Conservation (phyloP, 208 protist genomes). For the Leishmania amazonensis region DNA sequence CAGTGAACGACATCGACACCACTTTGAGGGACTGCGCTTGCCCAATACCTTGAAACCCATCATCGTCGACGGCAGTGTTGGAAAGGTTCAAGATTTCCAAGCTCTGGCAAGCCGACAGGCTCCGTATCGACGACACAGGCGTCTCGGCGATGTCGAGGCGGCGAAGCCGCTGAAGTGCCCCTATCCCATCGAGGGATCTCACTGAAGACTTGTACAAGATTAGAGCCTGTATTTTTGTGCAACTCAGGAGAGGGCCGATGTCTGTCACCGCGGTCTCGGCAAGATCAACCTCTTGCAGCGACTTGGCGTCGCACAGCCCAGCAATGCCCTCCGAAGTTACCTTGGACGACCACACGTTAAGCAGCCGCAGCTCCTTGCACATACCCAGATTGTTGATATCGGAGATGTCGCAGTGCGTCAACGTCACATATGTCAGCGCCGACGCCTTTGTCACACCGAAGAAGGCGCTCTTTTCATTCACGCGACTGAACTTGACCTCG, state of each 20-base stretch:
- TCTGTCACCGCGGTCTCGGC: constrained; percentile 28
- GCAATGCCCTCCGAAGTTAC: constrained; percentile 30
- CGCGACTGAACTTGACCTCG: constrained; percentile 19
- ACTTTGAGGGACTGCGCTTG: constrained; percentile 17
- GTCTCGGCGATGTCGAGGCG: constrained; percentile 45
- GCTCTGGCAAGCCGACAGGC: constrained; percentile 14
- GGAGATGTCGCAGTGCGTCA: constrained; percentile 30
- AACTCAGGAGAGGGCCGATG: constrained; percentile 26
- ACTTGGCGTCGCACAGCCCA: constrained; percentile 8
- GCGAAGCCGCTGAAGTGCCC: constrained; percentile 9
- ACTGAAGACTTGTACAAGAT: constrained; percentile 30
- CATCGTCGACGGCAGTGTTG: constrained; percentile 27
- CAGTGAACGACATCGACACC: constrained; percentile 31
- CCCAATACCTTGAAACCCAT: constrained; percentile 26
- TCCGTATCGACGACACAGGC: constrained; percentile 8
- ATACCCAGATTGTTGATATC: constrained; percentile 15
- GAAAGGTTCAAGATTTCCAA: constrained; percentile 41
- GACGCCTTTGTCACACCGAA: constrained; percentile 10
- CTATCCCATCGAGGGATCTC: constrained; percentile 28
- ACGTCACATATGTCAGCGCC: constrained; percentile 16
- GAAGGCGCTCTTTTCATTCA: constrained; percentile 9
- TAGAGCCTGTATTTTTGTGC: constrained; percentile 15
- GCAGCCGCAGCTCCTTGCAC: constrained; percentile 12
- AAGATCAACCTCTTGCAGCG: constrained; percentile 33
- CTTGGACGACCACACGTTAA: constrained; percentile 35